These are phyloP conservation scores for Penicillium sp. DNA, from an alignment of 2,329 filamentous ascomycete genomes.

Conservation along the genomic window DNA sequence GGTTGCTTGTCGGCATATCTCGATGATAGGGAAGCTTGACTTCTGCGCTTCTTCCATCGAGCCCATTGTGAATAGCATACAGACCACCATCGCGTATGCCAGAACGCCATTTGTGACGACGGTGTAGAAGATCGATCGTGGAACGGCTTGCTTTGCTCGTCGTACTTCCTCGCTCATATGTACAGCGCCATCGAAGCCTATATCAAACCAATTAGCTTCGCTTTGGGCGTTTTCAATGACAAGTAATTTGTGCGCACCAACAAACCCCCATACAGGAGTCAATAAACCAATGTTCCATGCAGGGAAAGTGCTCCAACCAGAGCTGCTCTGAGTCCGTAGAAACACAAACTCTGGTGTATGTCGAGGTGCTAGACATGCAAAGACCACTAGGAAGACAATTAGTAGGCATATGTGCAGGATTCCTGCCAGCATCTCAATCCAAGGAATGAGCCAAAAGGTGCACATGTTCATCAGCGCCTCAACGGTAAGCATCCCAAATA, in stretches of 20 bases:
- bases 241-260: conserved; percentile 6
- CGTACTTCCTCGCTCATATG: conserved; percentile 52
- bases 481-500: conserved; percentile 37
- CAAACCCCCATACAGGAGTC: conserved; percentile 30
- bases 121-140: conserved; percentile 48
- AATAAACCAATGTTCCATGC: conserved; percentile 43
- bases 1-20: conserved; percentile 45
- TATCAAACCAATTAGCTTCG: not conserved
- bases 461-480: conserved; percentile 15
- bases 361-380: conserved; percentile 33
- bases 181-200: conserved; percentile 51
- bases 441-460: conserved; percentile 41
- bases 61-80: conserved; percentile 48
- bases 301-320: conserved; percentile 32
- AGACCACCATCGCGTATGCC: conserved; percentile 44
- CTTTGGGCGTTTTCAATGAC: too few species aligned
- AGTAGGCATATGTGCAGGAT: conserved; percentile 22
- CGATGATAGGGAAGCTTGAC: conserved; percentile 45
- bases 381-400: conserved; percentile 38
- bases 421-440: conserved; percentile 41
- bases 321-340: conserved; percentile 28
- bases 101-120: conserved; percentile 46
- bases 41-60: conserved; percentile 36
- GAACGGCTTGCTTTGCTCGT: conserved; percentile 49
- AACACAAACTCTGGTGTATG: conserved; percentile 38